A percentile compares a stretch with the other conserved stretches of the same genome.
Evolutionary conservation across 2,329 filamentous ascomycete genomes (phyloP).

Genomic region (Diaporthe citri): DNA sequence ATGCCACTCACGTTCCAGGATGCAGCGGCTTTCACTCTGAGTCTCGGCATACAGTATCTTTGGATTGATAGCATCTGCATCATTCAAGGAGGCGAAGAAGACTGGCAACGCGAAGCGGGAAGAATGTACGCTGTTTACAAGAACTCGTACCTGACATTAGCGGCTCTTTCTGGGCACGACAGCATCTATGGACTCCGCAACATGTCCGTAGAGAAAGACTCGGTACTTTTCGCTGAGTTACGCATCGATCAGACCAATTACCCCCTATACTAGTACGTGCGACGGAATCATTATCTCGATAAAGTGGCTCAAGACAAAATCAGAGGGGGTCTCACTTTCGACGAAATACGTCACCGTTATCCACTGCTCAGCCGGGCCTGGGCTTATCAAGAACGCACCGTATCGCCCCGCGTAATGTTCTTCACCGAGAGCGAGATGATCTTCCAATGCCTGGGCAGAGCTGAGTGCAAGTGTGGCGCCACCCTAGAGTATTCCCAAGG

Average conservation of each 20-base stretch:
- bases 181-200: not conserved
- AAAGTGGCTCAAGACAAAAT: not conserved
- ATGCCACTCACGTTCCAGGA: not conserved
- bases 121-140: not conserved
- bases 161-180: not conserved
- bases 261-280: not conserved
- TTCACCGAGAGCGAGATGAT: conserved; percentile 8
- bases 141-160: not conserved
- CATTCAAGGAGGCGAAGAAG: not conserved
- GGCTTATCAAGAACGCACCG: not conserved
- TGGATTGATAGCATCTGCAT: conserved; percentile 1
- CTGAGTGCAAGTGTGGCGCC: not conserved
- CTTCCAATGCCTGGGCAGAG: not conserved
- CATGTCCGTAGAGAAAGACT: not conserved
- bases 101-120: not conserved
- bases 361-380: not conserved
- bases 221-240: not conserved
- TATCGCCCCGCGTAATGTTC: not conserved
- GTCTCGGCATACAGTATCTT: not conserved
- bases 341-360: not conserved
- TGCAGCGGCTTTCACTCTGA: not conserved
- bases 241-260: not conserved
- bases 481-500: not conserved
- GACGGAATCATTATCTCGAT: not conserved
- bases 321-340: not conserved